Evolutionary conservation across 106 monocot genomes (phyloP).

Genomic region (Allium sativum): DNA sequence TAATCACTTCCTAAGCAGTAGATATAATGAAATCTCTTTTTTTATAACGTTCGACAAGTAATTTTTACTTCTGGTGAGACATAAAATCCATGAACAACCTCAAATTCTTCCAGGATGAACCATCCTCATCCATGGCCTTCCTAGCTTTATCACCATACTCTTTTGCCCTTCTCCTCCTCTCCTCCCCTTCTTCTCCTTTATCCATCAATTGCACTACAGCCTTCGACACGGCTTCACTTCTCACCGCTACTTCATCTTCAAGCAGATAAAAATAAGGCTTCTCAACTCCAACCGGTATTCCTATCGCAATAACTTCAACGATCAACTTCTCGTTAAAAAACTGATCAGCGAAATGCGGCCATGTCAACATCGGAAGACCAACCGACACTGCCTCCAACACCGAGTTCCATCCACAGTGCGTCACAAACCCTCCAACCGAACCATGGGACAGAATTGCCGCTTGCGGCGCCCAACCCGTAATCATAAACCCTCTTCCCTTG

Average conservation of each 20-base stretch:
- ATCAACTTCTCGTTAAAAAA: constrained; percentile 7
- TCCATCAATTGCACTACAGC: not conserved
- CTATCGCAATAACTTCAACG: constrained; percentile 3
- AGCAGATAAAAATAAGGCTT: not conserved
- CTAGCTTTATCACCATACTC: not conserved
- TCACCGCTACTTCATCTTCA: constrained; percentile 4
- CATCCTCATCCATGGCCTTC: constrained; percentile 2
- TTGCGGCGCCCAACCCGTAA: constrained; percentile 7
- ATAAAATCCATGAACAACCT: not conserved
- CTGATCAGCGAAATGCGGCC: constrained; percentile 3
- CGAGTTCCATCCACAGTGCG: constrained; percentile 11
- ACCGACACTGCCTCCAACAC: not conserved
- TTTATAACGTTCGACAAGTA: no score
- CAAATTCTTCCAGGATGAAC: constrained; percentile 1
- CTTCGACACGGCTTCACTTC: not conserved
- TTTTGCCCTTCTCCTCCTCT: constrained; percentile 2
- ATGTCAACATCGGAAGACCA: constrained; percentile 7
- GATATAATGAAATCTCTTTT: no score
- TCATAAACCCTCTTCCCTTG: constrained; percentile 1
- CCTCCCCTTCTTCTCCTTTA: constrained; percentile 1
- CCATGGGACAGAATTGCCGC: constrained; percentile 2
- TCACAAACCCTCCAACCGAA: constrained; percentile 6
- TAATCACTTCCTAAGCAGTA: no score
- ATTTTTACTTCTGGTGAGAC: no score
- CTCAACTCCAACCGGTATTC: constrained; percentile 1